Evolutionary conservation across 1,139 yeast genomes (phyloP).

Genomic region (Kodamaea anthophila): DNA sequence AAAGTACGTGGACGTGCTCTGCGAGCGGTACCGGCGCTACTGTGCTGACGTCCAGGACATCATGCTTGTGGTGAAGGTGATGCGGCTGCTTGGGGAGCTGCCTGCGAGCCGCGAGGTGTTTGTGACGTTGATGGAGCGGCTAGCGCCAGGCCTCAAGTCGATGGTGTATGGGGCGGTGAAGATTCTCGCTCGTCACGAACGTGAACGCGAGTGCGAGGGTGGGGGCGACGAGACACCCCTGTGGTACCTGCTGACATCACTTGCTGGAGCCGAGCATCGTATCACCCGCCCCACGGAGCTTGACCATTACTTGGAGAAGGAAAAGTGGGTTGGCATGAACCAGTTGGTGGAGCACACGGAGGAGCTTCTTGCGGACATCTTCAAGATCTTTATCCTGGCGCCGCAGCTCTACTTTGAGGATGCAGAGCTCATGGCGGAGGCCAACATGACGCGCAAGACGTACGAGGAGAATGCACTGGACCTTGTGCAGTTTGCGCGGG

Average conservation of each 20-base stretch:
- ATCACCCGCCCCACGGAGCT: constrained; percentile 2
- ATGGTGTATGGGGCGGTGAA: constrained; percentile 28
- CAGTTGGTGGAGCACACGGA: constrained; percentile 19
- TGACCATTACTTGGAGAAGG: constrained; percentile 9
- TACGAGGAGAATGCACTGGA: constrained; percentile 6
- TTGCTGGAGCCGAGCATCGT: not conserved
- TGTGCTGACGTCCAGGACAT: constrained; percentile 27
- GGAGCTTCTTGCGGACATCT: constrained; percentile 31
- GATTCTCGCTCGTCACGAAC: constrained; percentile 21
- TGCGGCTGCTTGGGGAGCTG: constrained; percentile 31
- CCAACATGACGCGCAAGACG: constrained; percentile 10
- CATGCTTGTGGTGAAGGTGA: constrained; percentile 31
- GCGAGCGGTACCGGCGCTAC: constrained; percentile 20
- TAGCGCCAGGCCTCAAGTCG: constrained; percentile 21
- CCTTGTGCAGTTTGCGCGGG: constrained; percentile 21
- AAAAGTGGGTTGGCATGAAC: constrained; percentile 7
- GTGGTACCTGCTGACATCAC: not conserved
- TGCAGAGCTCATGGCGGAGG: constrained; percentile 17
- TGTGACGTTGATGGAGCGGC: constrained; percentile 16
- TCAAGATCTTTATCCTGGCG: constrained; percentile 27
- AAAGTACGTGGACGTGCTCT: constrained; percentile 22
- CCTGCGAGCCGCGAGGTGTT: constrained; percentile 21
- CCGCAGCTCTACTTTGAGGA: constrained; percentile 36
- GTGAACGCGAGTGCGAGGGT: not conserved
- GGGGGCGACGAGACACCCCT: not conserved